A percentile compares a stretch with the other conserved stretches of the same genome.
These are phyloP conservation scores for Crithidia bombi DNA, from an alignment of 208 protist genomes.

Conservation along the genomic window DNA sequence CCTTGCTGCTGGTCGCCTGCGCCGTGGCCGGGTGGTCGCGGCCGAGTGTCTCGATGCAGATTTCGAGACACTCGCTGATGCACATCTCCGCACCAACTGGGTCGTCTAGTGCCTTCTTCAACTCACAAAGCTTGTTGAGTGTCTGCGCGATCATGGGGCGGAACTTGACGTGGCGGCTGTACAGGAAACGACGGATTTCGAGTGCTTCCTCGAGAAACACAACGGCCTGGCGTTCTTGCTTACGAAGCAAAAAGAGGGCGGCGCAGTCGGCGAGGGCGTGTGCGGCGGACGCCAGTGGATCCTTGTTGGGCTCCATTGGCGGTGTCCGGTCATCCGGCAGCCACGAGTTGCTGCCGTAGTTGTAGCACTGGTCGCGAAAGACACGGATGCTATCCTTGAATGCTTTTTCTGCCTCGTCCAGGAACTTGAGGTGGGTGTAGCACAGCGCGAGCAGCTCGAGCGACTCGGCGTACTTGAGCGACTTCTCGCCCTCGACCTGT, in stretches of 20 bases:
- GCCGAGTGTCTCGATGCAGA: constrained; percentile 84
- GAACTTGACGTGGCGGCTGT: constrained; percentile 79
- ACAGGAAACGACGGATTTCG: constrained; percentile 86
- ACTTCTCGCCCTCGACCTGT: constrained; percentile 68
- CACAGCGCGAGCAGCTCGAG: constrained; percentile 81
- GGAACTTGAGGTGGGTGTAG: constrained; percentile 86
- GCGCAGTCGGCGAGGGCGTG: constrained; percentile 90
- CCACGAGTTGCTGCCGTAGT: constrained; percentile 81
- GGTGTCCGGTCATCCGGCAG: constrained; percentile 58
- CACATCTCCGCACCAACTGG: constrained; percentile 83
- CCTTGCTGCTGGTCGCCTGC: constrained; percentile 87
- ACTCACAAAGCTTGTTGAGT: constrained; percentile 88
- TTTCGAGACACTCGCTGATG: constrained; percentile 87
- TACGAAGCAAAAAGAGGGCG: constrained; percentile 73
- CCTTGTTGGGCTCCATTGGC: constrained; percentile 74
- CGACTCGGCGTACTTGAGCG: constrained; percentile 83
- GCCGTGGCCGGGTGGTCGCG: constrained; percentile 84
- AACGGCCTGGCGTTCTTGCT: constrained; percentile 73
- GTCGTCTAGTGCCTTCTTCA: constrained; percentile 85
- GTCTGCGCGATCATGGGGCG: constrained; percentile 91
- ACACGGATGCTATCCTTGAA: constrained; percentile 89
- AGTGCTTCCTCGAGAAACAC: constrained; percentile 88
- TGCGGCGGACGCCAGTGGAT: constrained; percentile 80
- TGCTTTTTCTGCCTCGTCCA: constrained; percentile 89
- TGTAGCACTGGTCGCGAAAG: constrained; percentile 85